Evolutionary conservation across 108 stramenopile genomes (phyloP).

Genomic region (Nannochloropsis granulata): DNA sequence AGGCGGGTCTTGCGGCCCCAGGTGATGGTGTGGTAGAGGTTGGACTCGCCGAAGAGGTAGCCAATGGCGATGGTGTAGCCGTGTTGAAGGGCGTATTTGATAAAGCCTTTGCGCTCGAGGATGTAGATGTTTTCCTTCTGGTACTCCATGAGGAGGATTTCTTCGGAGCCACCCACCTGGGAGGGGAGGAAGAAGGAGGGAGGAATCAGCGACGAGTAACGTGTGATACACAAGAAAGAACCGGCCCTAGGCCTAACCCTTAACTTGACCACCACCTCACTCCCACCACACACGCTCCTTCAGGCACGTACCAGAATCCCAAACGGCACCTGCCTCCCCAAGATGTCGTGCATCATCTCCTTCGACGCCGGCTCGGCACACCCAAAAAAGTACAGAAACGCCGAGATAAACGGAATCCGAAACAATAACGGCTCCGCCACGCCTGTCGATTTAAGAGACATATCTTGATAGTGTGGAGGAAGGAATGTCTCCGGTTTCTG

Average conservation of each 20-base stretch:
- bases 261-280: too few species aligned
- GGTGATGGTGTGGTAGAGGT: not conserved
- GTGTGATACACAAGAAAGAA: too few species aligned
- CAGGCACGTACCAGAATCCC: not conserved
- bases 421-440: not conserved
- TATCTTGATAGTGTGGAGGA: not conserved
- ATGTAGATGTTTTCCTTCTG: not conserved
- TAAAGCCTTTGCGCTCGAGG: not conserved
- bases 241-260: too few species aligned
- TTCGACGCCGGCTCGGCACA: not conserved
- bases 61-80: not conserved
- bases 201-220: too few species aligned
- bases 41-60: not conserved
- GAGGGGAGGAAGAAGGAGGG: not conserved
- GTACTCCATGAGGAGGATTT: not conserved
- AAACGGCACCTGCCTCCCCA: not conserved
- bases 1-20: not conserved
- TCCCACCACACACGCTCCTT: too few species aligned
- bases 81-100: not conserved
- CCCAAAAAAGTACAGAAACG: not conserved
- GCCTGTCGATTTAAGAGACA: not conserved
- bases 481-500: not conserved
- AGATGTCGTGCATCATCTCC: not conserved
- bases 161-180: not conserved
- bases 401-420: not conserved